Conservation (phyloP, 2,329 filamentous ascomycete genomes). For the Parascedosporium putredinis region DNA sequence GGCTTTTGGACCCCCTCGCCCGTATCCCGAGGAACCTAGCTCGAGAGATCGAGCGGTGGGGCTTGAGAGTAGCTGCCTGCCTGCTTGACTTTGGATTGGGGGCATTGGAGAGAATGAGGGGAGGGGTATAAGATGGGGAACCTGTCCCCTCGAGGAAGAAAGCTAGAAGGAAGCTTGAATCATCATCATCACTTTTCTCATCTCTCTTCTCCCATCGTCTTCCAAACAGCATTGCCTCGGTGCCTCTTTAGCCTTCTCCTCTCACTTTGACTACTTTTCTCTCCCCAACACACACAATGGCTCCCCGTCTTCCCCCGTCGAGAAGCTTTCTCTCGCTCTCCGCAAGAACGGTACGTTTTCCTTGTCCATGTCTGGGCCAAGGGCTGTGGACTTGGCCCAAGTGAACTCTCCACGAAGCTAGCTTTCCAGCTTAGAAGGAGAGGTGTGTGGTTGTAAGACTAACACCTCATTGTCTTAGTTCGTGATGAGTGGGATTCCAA, state of each 20-base stretch:
- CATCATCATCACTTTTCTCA: not conserved
- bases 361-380: not conserved
- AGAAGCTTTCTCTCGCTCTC: slow-evolving; percentile 38
- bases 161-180: too few relatives aligned
- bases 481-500: slow-evolving; percentile 42
- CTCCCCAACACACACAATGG: slow-evolving; percentile 17
- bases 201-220: not conserved
- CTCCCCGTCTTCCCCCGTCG: slow-evolving; percentile 31
- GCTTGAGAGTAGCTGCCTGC: too few relatives aligned
- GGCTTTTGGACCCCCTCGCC: too few relatives aligned
- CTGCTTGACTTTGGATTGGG: too few relatives aligned
- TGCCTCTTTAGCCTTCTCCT: slow-evolving; percentile 6
- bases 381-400: too few relatives aligned
- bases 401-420: too few relatives aligned
- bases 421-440: too few relatives aligned
- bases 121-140: not conserved
- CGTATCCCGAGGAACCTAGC: too few relatives aligned
- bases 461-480: slow-evolving; percentile 25
- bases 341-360: slow-evolving; percentile 37
- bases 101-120: too few relatives aligned
- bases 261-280: not conserved
- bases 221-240: too few relatives aligned
- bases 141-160: not conserved
- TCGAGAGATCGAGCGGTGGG: not conserved
- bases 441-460: too few relatives aligned